Evolutionary conservation across 495 filamentous ascomycete genomes (phyloP).

Genomic region (Penicillium macrosclerotiorum): DNA sequence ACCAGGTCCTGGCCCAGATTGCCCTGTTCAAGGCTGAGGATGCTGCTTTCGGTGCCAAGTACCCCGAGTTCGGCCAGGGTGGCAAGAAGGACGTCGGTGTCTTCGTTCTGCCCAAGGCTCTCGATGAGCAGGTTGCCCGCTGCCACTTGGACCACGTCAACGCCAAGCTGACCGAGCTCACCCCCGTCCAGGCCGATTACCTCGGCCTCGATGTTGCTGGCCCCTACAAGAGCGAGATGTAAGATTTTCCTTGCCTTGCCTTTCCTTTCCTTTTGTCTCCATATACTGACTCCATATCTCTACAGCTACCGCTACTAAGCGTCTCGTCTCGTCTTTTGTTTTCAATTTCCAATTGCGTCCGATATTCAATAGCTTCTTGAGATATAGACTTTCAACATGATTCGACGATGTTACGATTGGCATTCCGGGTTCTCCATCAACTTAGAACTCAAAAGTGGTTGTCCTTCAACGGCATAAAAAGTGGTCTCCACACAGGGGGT

Average conservation of each 20-base stretch:
- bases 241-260: neutral
- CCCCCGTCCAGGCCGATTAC: slow-evolving; percentile 87
- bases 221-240: slow-evolving; percentile 86
- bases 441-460: slow-evolving; percentile 54
- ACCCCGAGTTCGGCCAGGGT: slow-evolving; percentile 90
- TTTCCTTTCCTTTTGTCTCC: neutral
- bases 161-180: slow-evolving; percentile 84
- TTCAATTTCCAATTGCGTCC: slow-evolving; percentile 38
- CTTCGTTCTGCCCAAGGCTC: slow-evolving; percentile 96
- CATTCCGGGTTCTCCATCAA: slow-evolving; percentile 47
- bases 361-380: slow-evolving; percentile 34
- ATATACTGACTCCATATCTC: neutral
- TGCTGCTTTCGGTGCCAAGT: slow-evolving; percentile 82
- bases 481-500: slow-evolving; percentile 42
- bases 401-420: slow-evolving; percentile 60
- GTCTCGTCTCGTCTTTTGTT: slow-evolving; percentile 12
- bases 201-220: slow-evolving; percentile 79
- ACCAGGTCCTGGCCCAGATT: slow-evolving; percentile 99
- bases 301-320: slow-evolving; percentile 54
- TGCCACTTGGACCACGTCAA: slow-evolving; percentile 94
- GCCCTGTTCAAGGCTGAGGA: slow-evolving; percentile 94
- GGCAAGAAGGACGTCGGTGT: slow-evolving; percentile 88
- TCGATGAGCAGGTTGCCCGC: slow-evolving; percentile 95
- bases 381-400: slow-evolving; percentile 61
- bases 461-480: slow-evolving; percentile 66